Percentiles rank a stretch among this genome's conserved stretches.
Conservation (phyloP, 192 early-diverging fungal species). For the Gaertneriomyces sp. region DNA sequence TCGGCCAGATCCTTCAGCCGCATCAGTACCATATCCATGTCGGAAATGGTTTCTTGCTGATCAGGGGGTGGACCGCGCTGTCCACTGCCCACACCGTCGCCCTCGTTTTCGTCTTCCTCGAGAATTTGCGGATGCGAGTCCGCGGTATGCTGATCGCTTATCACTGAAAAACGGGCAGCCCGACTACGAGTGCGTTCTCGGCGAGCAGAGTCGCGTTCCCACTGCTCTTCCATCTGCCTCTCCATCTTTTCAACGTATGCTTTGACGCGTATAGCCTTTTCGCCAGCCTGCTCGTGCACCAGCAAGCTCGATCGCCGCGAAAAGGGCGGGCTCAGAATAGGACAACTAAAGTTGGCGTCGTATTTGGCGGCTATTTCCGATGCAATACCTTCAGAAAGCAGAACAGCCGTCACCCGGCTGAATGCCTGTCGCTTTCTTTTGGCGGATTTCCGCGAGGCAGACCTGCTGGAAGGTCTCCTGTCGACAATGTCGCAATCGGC, state of each 20-base stretch:
- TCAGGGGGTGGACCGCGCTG: too few species aligned
- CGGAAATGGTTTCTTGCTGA: not conserved
- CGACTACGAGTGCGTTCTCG: too few species aligned
- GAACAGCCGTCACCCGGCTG: conserved; percentile 10
- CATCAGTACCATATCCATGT: conserved; percentile 23
- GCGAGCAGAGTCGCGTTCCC: not conserved
- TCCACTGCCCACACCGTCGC: too few species aligned
- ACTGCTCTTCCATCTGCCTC: conserved; percentile 22
- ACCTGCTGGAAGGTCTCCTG: too few species aligned
- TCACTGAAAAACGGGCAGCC: too few species aligned
- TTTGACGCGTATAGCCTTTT: conserved; percentile 9
- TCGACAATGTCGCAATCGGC: too few species aligned
- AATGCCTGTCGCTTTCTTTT: conserved; percentile 11
- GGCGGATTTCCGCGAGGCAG: too few species aligned
- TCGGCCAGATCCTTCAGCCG: conserved; percentile 26
- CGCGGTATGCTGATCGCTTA: too few species aligned
- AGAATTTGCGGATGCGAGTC: too few species aligned
- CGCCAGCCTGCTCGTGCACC: conserved; percentile 1
- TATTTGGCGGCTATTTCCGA: conserved; percentile 22
- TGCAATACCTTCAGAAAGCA: conserved; percentile 23
- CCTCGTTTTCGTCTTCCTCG: too few species aligned
- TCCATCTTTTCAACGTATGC: conserved; percentile 24
- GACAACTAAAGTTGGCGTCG: conserved; percentile 20
- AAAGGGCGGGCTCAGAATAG: conserved; percentile 23
- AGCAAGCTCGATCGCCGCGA: conserved; percentile 4